Base-by-base conservation (phyloP, 2,329 filamentous ascomycete genomes). In the Colletotrichum sp. region DNA sequence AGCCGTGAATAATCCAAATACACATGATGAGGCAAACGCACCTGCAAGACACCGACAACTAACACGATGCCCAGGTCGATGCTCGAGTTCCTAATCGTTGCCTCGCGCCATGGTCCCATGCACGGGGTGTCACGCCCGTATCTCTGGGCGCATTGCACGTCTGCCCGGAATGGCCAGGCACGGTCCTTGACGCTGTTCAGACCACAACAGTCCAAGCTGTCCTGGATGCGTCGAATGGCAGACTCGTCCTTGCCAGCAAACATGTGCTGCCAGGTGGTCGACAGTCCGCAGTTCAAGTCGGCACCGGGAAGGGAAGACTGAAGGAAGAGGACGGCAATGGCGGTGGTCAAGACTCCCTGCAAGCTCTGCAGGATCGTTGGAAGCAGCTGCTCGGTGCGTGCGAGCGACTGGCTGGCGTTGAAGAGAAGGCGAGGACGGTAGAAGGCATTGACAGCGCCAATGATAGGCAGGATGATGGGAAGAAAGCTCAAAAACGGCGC, bases 201-300 rank as follows among this genome's bases (percentile, higher is more conserved):
- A 0, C 94, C 94, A 78, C 94, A 95, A 84, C 94, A 95, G 9
- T 89, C 81, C 36, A 94, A 89, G 0, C 88, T 82, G 80, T 95
- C 92, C 80, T 95, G 94, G 67, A 95, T 93, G 3, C 84, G 82
- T 57, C 88, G 85, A 72, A 95, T 89, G 3, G 87, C 82, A 1
- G 79, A 77, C 1, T 77, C 87, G 71, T 94, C 86, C 76, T 92
- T 91, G 0, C 80, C 78, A 0, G 78, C 82, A 79, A 87, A 95
- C 73, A 94, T 80, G 4, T 75, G 77, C 78, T 86, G 84, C 93
- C 93, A 95, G 52, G 82, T 82, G 5, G 85, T 84, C 11, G 90
- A 85, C n/a, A 95, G 83, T 2, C 86, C 84, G 81, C 93, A 95
- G n/a, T 86, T 79, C 9, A 84, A 77, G 25, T 39, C n/a, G 2